phyloP scores from a whole-genome alignment of 2,329 filamentous ascomycete species.

The Aquanectria penicillioides region DNA sequence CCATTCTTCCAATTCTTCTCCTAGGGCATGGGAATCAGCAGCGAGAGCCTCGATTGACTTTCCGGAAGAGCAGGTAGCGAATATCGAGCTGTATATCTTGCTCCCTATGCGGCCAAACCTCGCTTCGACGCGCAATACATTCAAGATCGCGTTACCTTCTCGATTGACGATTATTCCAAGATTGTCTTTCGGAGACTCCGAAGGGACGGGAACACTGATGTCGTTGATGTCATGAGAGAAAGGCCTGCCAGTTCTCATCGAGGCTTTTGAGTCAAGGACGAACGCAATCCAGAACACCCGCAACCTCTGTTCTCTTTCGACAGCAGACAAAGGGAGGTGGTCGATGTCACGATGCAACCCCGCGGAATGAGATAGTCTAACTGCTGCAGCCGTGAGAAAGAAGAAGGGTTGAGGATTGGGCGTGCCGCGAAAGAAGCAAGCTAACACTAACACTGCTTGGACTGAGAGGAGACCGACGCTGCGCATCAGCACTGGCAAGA shows the following conservation, averaged over 20 bases:
- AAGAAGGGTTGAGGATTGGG: slow-evolving; percentile 17
- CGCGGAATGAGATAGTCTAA: slow-evolving; percentile 7
- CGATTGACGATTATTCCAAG: slow-evolving; percentile 11
- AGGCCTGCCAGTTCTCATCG: slow-evolving; percentile 3
- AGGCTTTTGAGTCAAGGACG: slow-evolving; percentile 15
- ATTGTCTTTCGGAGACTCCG: slow-evolving; percentile 13
- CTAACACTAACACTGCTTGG: slow-evolving; percentile 3
- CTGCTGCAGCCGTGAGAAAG: slow-evolving; percentile 9
- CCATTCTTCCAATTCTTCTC: slow-evolving; percentile 9
- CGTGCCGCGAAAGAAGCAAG: slow-evolving; percentile 15
- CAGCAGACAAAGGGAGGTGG: slow-evolving; percentile 1
- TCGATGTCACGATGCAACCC: slow-evolving; percentile 8
- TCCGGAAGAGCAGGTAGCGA: neutral
- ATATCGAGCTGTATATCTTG: slow-evolving; percentile 6
- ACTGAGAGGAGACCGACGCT: slow-evolving; percentile 13
- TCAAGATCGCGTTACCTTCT: neutral
- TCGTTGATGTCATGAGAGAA: slow-evolving; percentile 8
- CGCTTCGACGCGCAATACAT: slow-evolving; percentile 4
- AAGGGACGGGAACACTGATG: neutral
- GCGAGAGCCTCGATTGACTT: slow-evolving; percentile 1
- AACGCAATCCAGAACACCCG: slow-evolving; percentile 13
- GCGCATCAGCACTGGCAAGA: slow-evolving; percentile 7
- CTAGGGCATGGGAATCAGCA: neutral
- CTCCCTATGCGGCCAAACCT: slow-evolving; percentile 3
- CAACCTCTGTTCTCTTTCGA: slow-evolving; percentile 4